Percentiles rank a stretch among this genome's conserved stretches.
Conservation (phyloP, 305 asterid genomes). For the Fraxinus velutina region DNA sequence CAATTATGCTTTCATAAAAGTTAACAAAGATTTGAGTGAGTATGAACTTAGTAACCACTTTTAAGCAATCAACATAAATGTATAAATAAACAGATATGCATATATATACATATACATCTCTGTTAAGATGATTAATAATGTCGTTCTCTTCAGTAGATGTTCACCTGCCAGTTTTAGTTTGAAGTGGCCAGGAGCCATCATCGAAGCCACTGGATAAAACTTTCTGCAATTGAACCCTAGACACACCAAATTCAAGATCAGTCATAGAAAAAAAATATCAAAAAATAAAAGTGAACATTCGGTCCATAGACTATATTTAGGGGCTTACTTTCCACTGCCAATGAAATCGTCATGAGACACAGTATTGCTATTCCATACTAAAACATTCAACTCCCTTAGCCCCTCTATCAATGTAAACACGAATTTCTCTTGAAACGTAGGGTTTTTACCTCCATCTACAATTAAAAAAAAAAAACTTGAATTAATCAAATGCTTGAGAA, state of each 20-base stretch:
- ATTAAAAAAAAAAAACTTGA: background rate
- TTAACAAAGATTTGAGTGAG: background rate
- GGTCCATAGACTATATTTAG: background rate
- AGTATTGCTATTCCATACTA: slow-evolving; percentile 52
- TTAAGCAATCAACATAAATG: background rate
- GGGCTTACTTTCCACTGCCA: slow-evolving; percentile 42
- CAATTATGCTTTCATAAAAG: background rate
- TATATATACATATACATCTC: background rate
- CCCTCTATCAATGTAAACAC: slow-evolving; percentile 46
- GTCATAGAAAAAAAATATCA: background rate
- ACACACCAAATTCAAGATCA: slow-evolving; percentile 5
- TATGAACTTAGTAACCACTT: background rate
- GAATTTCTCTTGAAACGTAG: slow-evolving; percentile 52
- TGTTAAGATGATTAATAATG: background rate
- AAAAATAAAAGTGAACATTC: background rate
- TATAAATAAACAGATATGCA: background rate
- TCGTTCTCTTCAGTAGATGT: background rate
- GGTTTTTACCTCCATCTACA: slow-evolving; percentile 51
- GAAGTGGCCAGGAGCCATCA: slow-evolving; percentile 43
- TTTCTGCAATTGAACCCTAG: slow-evolving; percentile 42
- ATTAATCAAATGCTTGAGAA: background rate
- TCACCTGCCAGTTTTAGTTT: slow-evolving; percentile 47
- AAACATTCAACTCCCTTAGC: slow-evolving; percentile 35
- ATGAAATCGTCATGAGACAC: slow-evolving; percentile 41
- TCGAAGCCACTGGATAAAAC: slow-evolving; percentile 47